Base-by-base conservation (phyloP, 2,329 filamentous ascomycete genomes). In the Phaeophleospora eucalypticola region DNA sequence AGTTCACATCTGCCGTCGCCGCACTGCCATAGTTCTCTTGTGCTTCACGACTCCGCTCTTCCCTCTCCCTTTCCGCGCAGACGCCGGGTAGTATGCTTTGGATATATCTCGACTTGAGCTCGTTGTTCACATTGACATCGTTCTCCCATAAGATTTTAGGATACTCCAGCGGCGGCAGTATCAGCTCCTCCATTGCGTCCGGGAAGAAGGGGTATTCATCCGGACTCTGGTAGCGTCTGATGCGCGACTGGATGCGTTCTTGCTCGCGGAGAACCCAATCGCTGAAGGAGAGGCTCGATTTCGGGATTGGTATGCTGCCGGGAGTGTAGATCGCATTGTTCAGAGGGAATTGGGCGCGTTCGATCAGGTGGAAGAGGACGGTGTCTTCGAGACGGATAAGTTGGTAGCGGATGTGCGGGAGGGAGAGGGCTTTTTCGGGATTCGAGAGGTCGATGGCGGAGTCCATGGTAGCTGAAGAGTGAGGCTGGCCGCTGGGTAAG, bases 121-220 rank as follows among this genome's bases (percentile, higher is more conserved):
- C 80, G 58, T 80, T 74, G 71, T 97, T 98, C 64, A 95, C 84
- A 65, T 91, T 93, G 66, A 98, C 89, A 62, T 86, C 70, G 76
- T 98, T 97, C 37, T 79, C 73, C 70, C 96, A 86, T 42, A 98
- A 79, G 63, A 98, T 89, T 63, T 78, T 76, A 10, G 93, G 93
- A 72, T 98, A 98, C 65, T 87, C 70, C 58, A 98, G 78, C 7
- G 89, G 86, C 58, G 86, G 83, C n/a, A 98, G 80, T 52, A 98
- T 87, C 19, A 91, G 87, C 45, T 78, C 75, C 61, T 88, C 81
- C 34, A 96, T 75, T 8, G 81, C 84, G 21, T 86, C 79, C 1
- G 89, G 88, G 73, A 96, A 98, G 81, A 97, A 98, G 17, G 93
- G 88, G 68, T 95, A 91, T 72, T 98, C 93, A 75, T 98, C 93